Evolutionary conservation across 176 grass and related monocot species (phyloP), one percentile per base, ranked within the genome.

Genomic region (Areca catechu): DNA sequence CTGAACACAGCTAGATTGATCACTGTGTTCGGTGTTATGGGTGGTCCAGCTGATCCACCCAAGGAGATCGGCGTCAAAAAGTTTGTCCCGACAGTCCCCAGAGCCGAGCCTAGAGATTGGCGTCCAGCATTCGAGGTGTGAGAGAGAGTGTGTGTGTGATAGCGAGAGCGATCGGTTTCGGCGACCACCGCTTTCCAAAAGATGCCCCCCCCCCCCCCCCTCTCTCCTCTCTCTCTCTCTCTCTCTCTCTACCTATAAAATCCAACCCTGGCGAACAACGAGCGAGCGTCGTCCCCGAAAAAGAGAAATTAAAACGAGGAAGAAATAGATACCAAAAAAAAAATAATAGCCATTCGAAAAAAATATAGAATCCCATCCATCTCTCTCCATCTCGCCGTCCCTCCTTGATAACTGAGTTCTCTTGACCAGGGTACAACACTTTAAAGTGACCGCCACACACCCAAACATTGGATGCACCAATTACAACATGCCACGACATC

Each of bases 51-150:
- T 71, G 49, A 92, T 88, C 50, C 61, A 65, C 17, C 29, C 53
- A 68, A 82, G 83, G 72, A 88, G 74, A 88, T 88, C 89, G 70
- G 70, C 51, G 74, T 82, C 78, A 74, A 89, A 85, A 89, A 89
- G 89, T 70, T 66, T 76, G 70, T 56, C 71, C 79, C 86, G 76
- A 86, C 82, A 95, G 66, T 12, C 28, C 62, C 80, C 85, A 78
- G 76, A 89, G 79, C 73, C 77, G 83, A 60, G 18, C 82, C 82
- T 90, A 86, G 86, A 86, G 82, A 90, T 90, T 78, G 79, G 61
- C 63, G 79, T 90, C 70, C 72, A 72, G 62, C 72, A 10, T 43
- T 43, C 10, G 34, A 43, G 7, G 34, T 43, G 34, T 43, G 34
- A 43, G 34, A 43, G 34, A 43, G 34, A 3, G 34, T 43, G 34